phyloP scores from a whole-genome alignment of 495 filamentous ascomycete genomes.

The Trichoderma reesei region DNA sequence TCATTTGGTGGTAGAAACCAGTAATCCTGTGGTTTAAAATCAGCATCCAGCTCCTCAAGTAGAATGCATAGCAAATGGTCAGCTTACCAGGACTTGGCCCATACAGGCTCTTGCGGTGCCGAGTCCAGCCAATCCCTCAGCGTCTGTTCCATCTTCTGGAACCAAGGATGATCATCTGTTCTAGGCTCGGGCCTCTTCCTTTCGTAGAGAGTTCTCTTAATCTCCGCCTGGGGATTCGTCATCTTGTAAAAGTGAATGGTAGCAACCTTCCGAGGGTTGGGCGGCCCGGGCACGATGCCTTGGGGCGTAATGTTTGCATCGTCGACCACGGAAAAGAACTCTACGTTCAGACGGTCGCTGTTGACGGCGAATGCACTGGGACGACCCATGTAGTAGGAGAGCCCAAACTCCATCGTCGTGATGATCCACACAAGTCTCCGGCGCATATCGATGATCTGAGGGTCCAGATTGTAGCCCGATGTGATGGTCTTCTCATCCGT shows the following conservation, averaged over 20 bases:
- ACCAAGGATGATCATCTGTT: slow-evolving; percentile 77
- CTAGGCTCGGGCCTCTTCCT: slow-evolving; percentile 62
- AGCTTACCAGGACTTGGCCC: slow-evolving; percentile 44
- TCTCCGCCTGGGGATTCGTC: slow-evolving; percentile 79
- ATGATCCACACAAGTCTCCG: slow-evolving; percentile 81
- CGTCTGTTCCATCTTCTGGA: slow-evolving; percentile 64
- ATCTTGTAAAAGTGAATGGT: slow-evolving; percentile 90
- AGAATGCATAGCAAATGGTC: slow-evolving; percentile 7
- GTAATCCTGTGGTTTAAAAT: slow-evolving; percentile 50
- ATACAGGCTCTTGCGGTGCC: slow-evolving; percentile 35
- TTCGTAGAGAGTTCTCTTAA: slow-evolving; percentile 71
- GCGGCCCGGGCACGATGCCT: slow-evolving; percentile 60
- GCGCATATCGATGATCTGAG: slow-evolving; percentile 76
- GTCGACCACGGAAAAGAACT: slow-evolving; percentile 66
- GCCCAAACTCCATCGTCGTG: slow-evolving; percentile 72
- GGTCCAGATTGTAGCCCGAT: slow-evolving; percentile 44
- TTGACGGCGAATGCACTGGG: slow-evolving; percentile 71
- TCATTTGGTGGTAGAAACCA: slow-evolving; percentile 69
- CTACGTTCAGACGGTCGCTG: slow-evolving; percentile 70
- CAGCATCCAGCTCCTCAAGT: slow-evolving; percentile 11
- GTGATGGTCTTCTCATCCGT: slow-evolving; percentile 76
- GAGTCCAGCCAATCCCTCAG: slow-evolving; percentile 57
- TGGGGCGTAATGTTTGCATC: slow-evolving; percentile 71
- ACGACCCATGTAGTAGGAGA: slow-evolving; percentile 77
- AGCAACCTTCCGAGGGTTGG: slow-evolving; percentile 68